Evolutionary conservation across 2,329 filamentous ascomycete species (phyloP).

Genomic region (Paracorniculantispora psalliotae): DNA sequence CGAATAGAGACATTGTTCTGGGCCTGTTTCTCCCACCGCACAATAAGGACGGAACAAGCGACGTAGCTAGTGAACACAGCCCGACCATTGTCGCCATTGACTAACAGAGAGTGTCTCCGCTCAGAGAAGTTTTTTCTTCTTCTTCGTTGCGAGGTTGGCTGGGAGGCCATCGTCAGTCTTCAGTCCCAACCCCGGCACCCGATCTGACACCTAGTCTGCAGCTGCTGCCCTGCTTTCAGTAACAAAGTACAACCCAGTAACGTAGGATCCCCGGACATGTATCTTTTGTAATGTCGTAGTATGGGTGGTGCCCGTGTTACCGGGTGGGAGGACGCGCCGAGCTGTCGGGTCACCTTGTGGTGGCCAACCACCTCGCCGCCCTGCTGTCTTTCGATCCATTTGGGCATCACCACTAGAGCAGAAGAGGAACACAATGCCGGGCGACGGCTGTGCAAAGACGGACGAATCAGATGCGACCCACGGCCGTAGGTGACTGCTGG

Average conservation of each 20-base stretch:
- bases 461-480: too few species aligned
- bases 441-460: neutral
- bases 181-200: neutral
- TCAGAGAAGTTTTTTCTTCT: neutral
- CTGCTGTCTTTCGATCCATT: neutral
- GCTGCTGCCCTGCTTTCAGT: neutral
- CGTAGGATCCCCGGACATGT: neutral
- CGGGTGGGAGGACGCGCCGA: neutral
- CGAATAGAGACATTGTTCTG: neutral
- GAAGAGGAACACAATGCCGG: neutral
- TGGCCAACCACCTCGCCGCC: neutral
- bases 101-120: neutral
- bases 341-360: neutral
- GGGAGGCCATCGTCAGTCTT: neutral
- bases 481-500: too few species aligned
- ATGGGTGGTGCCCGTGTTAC: neutral
- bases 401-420: neutral
- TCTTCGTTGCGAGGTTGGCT: neutral
- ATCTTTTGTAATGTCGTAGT: too few species aligned
- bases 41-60: neutral
- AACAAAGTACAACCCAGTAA: neutral
- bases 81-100: neutral
- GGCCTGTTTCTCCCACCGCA: slow-evolving; percentile 1
- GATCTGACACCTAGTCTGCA: slow-evolving; percentile 6
- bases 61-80: neutral